phyloP scores from a whole-genome alignment of 1,139 yeast genomes.

The Spencermartinsiella ligniputridi region DNA sequence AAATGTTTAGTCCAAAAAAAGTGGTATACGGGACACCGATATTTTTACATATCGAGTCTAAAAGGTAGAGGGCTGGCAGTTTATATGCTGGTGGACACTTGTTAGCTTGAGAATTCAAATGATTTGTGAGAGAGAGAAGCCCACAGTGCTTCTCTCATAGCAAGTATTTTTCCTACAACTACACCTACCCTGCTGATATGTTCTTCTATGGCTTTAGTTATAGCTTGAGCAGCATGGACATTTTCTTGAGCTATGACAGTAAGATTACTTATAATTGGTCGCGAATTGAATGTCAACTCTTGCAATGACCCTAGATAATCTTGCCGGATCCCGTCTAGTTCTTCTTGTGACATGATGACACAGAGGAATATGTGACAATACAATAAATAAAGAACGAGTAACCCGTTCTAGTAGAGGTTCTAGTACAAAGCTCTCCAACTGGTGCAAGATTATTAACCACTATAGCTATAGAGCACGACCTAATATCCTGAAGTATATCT shows the following conservation, averaged over 20 bases:
- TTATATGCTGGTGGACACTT: constrained; percentile 73
- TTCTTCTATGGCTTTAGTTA: constrained; percentile 65
- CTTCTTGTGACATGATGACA: constrained; percentile 27
- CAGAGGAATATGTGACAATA: too few relatives aligned
- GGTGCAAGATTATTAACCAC: too few relatives aligned
- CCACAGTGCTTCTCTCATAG: too few relatives aligned
- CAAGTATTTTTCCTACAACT: not conserved
- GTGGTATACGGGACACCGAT: constrained; percentile 85
- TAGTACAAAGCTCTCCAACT: too few relatives aligned
- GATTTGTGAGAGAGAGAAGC: too few relatives aligned
- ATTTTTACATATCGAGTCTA: constrained; percentile 91
- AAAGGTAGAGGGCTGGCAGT: constrained; percentile 71
- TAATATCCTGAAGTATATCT: too few relatives aligned
- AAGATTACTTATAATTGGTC: constrained; percentile 81
- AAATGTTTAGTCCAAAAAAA: constrained; percentile 63
- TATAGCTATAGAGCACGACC: too few relatives aligned
- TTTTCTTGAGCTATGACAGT: constrained; percentile 90
- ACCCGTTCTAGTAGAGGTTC: too few relatives aligned
- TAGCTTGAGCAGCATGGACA: constrained; percentile 67
- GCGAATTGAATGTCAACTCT: constrained; percentile 81
- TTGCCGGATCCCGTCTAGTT: constrained; percentile 44
- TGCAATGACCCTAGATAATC: constrained; percentile 66
- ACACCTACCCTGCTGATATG: constrained; percentile 53
- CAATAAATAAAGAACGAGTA: too few relatives aligned
- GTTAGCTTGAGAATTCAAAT: not conserved